Evolutionary conservation across 2,329 filamentous ascomycete species (phyloP).

Genomic region (Acrocalymma vagum): DNA sequence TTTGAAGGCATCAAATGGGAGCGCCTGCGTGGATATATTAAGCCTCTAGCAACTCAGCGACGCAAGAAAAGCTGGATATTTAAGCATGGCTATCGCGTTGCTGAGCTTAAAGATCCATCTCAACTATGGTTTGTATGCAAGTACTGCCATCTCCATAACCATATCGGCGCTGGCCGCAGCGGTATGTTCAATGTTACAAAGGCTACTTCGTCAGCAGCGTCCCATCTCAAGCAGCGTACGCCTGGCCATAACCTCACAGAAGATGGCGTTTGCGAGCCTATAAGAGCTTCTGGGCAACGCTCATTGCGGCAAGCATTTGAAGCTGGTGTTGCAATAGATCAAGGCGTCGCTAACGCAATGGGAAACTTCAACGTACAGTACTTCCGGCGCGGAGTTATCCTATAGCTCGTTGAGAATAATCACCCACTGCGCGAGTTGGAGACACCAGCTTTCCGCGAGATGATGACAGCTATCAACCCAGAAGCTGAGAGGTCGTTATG

Average conservation of each 20-base stretch:
- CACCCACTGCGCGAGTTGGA: conserved; percentile 3
- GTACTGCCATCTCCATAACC: conserved; percentile 3
- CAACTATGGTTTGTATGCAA: conserved; percentile 1
- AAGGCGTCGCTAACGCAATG: conserved; percentile 1
- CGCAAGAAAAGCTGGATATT: conserved; percentile 3
- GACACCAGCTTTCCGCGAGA: conserved; percentile 1
- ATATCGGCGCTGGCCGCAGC: conserved; percentile 7
- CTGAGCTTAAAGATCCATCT: conserved; percentile 1
- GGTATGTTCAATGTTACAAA: background rate
- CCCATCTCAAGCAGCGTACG: conserved; percentile 1
- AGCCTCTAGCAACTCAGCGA: conserved; percentile 1
- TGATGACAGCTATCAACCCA: conserved; percentile 1
- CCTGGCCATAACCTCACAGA: background rate
- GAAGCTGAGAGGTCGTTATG: conserved; percentile 8
- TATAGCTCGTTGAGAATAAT: conserved; percentile 5
- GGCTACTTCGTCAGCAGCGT: background rate
- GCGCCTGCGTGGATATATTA: conserved; percentile 1
- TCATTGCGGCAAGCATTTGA: background rate
- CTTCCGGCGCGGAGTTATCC: conserved; percentile 1
- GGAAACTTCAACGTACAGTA: conserved; percentile 2
- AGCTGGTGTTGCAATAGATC: background rate
- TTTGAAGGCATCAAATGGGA: conserved; percentile 4
- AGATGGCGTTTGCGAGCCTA: background rate
- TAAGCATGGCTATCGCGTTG: conserved; percentile 1
- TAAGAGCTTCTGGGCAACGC: background rate